phyloP scores from a whole-genome alignment of 176 grass and related monocot genomes.

The Tuctoria greenei region DNA sequence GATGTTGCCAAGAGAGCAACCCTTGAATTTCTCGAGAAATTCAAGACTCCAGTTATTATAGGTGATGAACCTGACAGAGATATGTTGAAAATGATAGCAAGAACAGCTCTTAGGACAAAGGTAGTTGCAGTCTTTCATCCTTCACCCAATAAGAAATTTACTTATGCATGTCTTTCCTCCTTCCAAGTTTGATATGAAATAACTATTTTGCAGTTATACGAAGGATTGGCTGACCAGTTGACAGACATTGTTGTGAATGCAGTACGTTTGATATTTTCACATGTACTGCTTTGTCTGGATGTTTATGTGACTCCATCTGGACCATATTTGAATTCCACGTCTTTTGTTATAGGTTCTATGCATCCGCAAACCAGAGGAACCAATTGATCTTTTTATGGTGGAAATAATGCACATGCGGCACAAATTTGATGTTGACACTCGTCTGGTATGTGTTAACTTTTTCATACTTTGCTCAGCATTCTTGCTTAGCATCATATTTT shows the following conservation, averaged over 20 bases:
- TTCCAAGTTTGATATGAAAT: conserved; percentile 5
- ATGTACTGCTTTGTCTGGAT: not conserved
- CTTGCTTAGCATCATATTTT: not conserved
- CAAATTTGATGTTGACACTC: conserved; percentile 95
- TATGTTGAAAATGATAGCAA: conserved; percentile 89
- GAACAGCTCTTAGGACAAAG: conserved; percentile 97
- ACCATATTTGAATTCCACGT: not conserved
- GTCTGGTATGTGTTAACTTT: conserved; percentile 54
- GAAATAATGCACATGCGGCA: conserved; percentile 99
- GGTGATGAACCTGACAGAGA: conserved; percentile 85
- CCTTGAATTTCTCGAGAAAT: conserved; percentile 96
- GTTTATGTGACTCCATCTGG: not conserved
- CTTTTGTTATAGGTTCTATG: conserved; percentile 66
- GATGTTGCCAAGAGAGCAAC: conserved; percentile 89
- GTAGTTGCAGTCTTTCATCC: conserved; percentile 34
- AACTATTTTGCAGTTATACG: conserved; percentile 65
- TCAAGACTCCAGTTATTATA: conserved; percentile 76
- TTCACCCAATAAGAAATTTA: not conserved
- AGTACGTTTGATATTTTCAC: conserved; percentile 44
- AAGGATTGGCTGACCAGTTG: conserved; percentile 88
- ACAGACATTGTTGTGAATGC: conserved; percentile 81
- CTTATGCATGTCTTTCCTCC: not conserved
- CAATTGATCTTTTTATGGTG: conserved; percentile 98
- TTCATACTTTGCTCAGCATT: conserved; percentile 10
- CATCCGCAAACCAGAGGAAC: conserved; percentile 65